Evolutionary conservation across 306 rosid species (phyloP), one percentile per base, ranked within the genome.

Genomic region (Trifolium subterraneum): DNA sequence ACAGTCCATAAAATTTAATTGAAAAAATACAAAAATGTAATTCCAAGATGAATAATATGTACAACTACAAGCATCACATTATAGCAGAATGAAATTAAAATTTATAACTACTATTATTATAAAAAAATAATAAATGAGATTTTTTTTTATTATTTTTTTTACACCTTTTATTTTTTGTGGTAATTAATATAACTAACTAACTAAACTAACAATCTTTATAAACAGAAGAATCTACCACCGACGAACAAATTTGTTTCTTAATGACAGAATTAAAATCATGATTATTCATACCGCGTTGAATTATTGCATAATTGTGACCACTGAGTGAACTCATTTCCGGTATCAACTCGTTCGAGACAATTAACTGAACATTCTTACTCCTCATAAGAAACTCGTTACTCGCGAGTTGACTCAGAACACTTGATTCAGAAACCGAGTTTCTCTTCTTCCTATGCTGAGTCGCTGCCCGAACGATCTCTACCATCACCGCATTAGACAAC

Each of bases 221-320:
- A 15, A 85, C 90, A 87, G 91, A 87, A 83, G 95, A 90, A 87
- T 90, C 96, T 7, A 82, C 64, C 38, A 72, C 85, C 58, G 79
- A 84, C 4, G 82, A 80, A 87, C 98, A 94, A 12, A 91, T 71
- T 55, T 71, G 77, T 73, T 50, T 87, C 87, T 71, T 86, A 78
- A 91, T 52, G 42, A 90, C 76, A 11, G 84, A 74, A 77, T 64
- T 62, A 75, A 88, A 58, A 2, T 87, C 93, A 25, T 78, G 41
- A 73, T 84, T 89, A 71, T 9, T 41, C 8, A 56, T 36, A 64
- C 87, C 88, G 3, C 88, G 90, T 75, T 75, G 87, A 60, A 94
- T 75, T 48, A 89, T 75, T 16, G 72, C 42, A 38, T 66, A 72
- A 25, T 73, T 84, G 11, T 23, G 73, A 1, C 74, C 81, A 54